phyloP scores from a whole-genome alignment of 2,329 filamentous ascomycete genomes.

The Sphaerulina musiva region DNA sequence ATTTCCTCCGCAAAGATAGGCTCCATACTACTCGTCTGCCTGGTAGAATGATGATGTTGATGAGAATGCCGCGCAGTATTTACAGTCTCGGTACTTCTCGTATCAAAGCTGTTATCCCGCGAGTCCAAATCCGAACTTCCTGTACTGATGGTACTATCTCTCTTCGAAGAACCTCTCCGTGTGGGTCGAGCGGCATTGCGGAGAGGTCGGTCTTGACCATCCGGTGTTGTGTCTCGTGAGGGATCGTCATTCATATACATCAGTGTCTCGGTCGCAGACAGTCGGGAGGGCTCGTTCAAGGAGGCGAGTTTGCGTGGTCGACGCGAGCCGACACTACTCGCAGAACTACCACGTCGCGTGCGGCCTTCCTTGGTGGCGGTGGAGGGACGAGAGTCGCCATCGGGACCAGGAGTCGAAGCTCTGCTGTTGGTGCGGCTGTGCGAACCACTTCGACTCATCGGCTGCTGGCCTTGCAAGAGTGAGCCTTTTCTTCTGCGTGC shows the following conservation, averaged over 20 bases:
- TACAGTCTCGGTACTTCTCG: constrained; percentile 5
- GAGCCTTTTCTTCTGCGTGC: constrained; percentile 9
- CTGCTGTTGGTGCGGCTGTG: constrained; percentile 19
- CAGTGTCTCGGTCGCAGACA: constrained; percentile 28
- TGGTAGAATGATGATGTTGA: not conserved
- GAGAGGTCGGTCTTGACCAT: not conserved
- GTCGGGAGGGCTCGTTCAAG: constrained; percentile 21
- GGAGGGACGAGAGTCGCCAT: constrained; percentile 6
- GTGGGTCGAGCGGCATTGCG: not conserved
- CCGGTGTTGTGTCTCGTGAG: constrained; percentile 3
- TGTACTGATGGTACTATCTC: constrained; percentile 20
- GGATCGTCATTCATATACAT: constrained; percentile 16
- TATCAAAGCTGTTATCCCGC: constrained; percentile 14
- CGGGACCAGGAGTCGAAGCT: constrained; percentile 26
- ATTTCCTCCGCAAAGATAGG: constrained; percentile 1
- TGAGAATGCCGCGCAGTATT: not conserved
- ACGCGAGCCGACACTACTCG: constrained; percentile 14
- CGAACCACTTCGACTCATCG: constrained; percentile 15
- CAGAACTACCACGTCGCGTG: constrained; percentile 24
- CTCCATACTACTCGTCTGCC: not conserved
- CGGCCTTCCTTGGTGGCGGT: constrained; percentile 15
- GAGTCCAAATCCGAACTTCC: constrained; percentile 14
- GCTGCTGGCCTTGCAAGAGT: constrained; percentile 22
- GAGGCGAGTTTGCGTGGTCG: constrained; percentile 19
- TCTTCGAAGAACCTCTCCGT: constrained; percentile 12